phyloP scores from a whole-genome alignment of 164 flowering plant genomes.

The Dillenia suffruticosa region DNA sequence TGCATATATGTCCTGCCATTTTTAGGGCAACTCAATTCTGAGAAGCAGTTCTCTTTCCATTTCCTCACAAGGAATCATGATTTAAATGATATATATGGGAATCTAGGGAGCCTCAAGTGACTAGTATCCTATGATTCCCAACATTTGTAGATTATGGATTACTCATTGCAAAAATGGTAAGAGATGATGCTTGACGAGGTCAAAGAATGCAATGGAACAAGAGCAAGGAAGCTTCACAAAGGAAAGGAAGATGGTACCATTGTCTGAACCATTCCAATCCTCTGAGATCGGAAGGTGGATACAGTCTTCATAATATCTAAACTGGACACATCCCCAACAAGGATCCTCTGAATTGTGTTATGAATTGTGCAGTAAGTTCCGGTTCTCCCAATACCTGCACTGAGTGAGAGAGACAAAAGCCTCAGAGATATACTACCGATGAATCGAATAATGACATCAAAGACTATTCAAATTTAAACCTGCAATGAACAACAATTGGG shows the following conservation, averaged over 20 bases:
- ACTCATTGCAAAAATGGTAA: too few species aligned
- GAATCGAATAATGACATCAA: slow-evolving; percentile 1
- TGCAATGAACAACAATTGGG: slow-evolving; percentile 97
- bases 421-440: slow-evolving; percentile 15
- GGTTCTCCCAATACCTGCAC: slow-evolving; percentile 99
- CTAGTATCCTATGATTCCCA: too few species aligned
- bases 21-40: too few species aligned
- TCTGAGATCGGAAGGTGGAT: slow-evolving; percentile 72
- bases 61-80: too few species aligned
- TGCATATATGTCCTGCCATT: too few species aligned
- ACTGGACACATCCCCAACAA: slow-evolving; percentile 88
- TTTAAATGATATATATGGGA: too few species aligned
- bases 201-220: background rate
- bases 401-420: slow-evolving; percentile 26
- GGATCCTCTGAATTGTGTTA: slow-evolving; percentile 86
- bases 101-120: too few species aligned
- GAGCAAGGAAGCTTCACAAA: slow-evolving; percentile 1
- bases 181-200: too few species aligned
- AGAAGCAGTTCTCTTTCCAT: too few species aligned
- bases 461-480: slow-evolving; percentile 35
- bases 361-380: slow-evolving; percentile 88
- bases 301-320: slow-evolving; percentile 67
- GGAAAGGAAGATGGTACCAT: slow-evolving; percentile 36
- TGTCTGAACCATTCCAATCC: slow-evolving; percentile 97
- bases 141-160: too few species aligned